A percentile compares a stretch with the other conserved stretches of the same genome.
Evolutionary conservation across 2,329 filamentous ascomycete species (phyloP).

Genomic region (Aspergillus tubingensis): DNA sequence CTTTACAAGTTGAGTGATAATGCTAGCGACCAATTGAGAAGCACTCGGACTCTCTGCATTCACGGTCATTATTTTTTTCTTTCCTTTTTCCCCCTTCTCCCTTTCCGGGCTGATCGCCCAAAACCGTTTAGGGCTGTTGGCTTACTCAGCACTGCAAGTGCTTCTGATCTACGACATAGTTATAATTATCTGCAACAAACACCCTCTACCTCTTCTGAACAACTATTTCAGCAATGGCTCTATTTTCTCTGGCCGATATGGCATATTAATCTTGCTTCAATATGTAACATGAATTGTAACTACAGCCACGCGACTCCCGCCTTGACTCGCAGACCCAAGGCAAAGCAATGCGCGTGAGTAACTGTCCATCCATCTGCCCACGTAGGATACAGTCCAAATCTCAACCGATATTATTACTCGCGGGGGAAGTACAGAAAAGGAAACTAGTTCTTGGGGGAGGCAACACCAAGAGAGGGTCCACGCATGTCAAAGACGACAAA

Average conservation of each 20-base stretch:
- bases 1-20: not conserved
- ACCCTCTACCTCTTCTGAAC: no score
- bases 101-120: not conserved
- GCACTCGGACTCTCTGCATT: constrained; percentile 2
- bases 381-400: constrained; percentile 4
- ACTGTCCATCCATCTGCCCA: not conserved
- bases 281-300: not conserved
- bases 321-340: not conserved
- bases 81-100: not conserved
- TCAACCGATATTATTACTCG: constrained; percentile 5
- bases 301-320: not conserved
- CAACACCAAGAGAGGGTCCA: constrained; percentile 55
- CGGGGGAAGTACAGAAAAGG: not conserved
- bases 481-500: constrained; percentile 61
- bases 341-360: not conserved
- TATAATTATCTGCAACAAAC: not conserved
- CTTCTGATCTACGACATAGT: not conserved
- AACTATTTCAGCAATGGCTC: no score
- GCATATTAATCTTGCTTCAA: not conserved
- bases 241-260: no score
- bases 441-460: constrained; percentile 36
- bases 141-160: not conserved
- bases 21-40: not conserved
- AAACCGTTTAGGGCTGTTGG: constrained; percentile 1
- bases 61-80: not conserved